Base-by-base conservation (phyloP, 345 rosid species). In the Durio zibethinus region DNA sequence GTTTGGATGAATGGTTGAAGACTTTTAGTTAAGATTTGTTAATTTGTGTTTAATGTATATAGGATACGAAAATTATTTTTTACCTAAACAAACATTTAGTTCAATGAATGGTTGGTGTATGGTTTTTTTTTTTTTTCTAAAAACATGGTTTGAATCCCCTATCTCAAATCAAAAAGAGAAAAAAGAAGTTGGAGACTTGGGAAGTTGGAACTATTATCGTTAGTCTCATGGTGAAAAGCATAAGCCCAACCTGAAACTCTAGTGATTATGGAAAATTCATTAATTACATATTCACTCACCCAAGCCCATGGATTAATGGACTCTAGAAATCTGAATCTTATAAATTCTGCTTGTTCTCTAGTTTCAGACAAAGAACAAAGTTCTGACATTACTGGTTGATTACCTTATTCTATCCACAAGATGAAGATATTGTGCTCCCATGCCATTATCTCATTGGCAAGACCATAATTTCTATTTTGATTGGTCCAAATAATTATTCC, bases 331-430 rank as follows among this genome's bases (percentile, higher is more conserved):
- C 5, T 33, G 36, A 36, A 36, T 36, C 0, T 2, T 36, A 4
- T 4, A 36, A 36, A 36, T 36, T 36, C 40, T 36, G 40, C 40
- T 36, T 33, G 4, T 33, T 33, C 36, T 33, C 27, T n/a, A 8
- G 27, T 8, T 54, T 33, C 31, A 25, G 62, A 57, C 15, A 57
- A 56, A 23, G 21, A 23, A n/a, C 15, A 54, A n/a, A 20, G 10
- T 23, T 23, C 27, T 25, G 63, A 1, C 63, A 25, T 59, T 25
- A 59, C 63, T 59, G 63, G 20, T 12, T 40, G 14, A 42, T 14
- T 65, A 52, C 68, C 73, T 38, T n/a, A 16, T 27, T 23, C n/a
- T 68, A 42, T 43, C 72, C 72, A 68, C 14, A 36, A 66, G 48
- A 21, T 7, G 3, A 23, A n/a, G 33, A 57, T 57, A 57, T 57